A percentile compares a stretch with the other conserved stretches of the same genome.
Conservation (phyloP, 164 flowering plant genomes). For the Echeveria elegans region DNA sequence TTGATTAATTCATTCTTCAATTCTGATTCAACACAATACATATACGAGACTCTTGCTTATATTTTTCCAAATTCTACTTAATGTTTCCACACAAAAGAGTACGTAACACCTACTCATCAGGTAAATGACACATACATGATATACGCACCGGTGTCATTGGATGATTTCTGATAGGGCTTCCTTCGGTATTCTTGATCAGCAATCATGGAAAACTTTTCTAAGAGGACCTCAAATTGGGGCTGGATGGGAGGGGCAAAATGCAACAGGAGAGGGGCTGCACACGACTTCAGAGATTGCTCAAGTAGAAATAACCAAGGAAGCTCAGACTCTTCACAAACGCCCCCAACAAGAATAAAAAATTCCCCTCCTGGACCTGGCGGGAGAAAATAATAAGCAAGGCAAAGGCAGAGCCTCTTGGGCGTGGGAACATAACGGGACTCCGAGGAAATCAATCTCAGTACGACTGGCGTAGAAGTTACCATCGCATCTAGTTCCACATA, state of each 20-base stretch:
- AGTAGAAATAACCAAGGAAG: conserved; percentile 28
- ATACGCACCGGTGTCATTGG: not conserved
- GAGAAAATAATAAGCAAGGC: too few relatives aligned
- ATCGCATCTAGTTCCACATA: not conserved
- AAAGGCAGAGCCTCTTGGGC: not conserved
- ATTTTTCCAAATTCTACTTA: too few relatives aligned
- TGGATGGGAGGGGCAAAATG: conserved; percentile 61
- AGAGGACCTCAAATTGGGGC: conserved; percentile 58
- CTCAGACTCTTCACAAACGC: conserved; percentile 29
- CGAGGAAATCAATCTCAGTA: not conserved
- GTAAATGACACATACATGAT: conserved; percentile 15
- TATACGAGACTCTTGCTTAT: too few relatives aligned
- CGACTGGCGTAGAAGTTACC: not conserved
- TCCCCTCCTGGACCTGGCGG: not conserved
- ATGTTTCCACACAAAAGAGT: too few relatives aligned
- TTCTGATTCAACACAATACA: too few relatives aligned
- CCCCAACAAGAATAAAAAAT: conserved; percentile 8
- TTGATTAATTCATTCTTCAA: conserved; percentile 40
- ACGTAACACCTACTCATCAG: conserved; percentile 68
- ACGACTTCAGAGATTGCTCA: conserved; percentile 22
- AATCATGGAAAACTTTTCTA: conserved; percentile 37
- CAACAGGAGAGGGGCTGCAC: conserved; percentile 29
- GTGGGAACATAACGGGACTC: not conserved
- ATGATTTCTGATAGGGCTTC: not conserved
- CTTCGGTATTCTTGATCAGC: conserved; percentile 23